Percentiles rank a stretch among this genome's conserved stretches.
Conservation (phyloP, 2,329 filamentous ascomycete species). For the Verticillium albo-atrum region DNA sequence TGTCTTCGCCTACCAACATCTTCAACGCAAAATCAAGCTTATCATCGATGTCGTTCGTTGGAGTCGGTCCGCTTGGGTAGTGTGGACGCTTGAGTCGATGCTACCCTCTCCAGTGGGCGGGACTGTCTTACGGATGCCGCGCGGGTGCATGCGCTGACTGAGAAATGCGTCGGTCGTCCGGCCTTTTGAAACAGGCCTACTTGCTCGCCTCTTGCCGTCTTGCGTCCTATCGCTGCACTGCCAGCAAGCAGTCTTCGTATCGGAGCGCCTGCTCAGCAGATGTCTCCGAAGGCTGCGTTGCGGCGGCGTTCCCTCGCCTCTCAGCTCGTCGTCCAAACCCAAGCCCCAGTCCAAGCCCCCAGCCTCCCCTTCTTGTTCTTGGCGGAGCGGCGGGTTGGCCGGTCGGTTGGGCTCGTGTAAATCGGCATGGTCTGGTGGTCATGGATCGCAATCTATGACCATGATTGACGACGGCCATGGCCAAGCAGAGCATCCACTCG, state of each 20-base stretch:
- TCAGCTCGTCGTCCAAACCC: background rate
- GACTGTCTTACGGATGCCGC: background rate
- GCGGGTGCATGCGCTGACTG: background rate
- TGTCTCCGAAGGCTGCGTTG: background rate
- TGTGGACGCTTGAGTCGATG: background rate
- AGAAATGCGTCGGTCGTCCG: background rate
- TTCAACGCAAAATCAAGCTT: background rate
- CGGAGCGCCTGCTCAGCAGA: background rate
- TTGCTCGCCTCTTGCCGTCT: background rate
- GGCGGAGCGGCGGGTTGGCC: no score
- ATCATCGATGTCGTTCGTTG: background rate
- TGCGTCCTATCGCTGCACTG: background rate
- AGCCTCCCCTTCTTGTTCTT: no score
- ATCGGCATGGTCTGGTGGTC: background rate
- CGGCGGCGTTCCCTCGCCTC: background rate
- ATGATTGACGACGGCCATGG: no score
- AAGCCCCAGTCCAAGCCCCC: background rate
- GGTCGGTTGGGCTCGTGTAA: background rate
- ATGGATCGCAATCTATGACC: background rate
- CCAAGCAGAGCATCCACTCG: background rate
- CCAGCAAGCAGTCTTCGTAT: background rate
- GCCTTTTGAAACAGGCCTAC: background rate
- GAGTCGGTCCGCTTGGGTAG: background rate
- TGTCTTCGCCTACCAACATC: background rate
- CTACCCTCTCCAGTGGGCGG: background rate